Percentiles rank a stretch among this genome's conserved stretches.
Evolutionary conservation across 441 rosid species (phyloP).

Genomic region (Adansonia grandidieri): DNA sequence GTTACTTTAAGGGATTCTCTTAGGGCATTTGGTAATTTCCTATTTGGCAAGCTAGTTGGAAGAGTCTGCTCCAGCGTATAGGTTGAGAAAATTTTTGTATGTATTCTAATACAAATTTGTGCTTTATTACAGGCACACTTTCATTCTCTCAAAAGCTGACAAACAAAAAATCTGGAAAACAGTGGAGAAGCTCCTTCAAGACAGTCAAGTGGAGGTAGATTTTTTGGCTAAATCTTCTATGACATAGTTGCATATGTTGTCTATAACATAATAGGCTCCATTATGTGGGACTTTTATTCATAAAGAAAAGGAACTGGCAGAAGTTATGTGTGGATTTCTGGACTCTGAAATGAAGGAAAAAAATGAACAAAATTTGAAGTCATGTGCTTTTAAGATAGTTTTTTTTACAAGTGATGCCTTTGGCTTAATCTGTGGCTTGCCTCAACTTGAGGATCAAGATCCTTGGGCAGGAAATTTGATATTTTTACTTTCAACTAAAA

Average conservation of each 20-base stretch:
- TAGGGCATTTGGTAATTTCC: not conserved
- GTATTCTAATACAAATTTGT: constrained; percentile 25
- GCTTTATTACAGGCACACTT: constrained; percentile 73
- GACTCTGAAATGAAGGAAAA: not conserved
- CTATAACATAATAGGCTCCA: not conserved
- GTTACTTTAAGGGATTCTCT: constrained; percentile 13
- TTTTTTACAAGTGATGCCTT: not conserved
- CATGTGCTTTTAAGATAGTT: not conserved
- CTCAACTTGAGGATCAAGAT: constrained; percentile 5
- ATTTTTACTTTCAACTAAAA: constrained; percentile 23
- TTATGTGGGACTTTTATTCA: not conserved
- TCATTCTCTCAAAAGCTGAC: constrained; percentile 70
- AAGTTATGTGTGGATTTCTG: constrained; percentile 1
- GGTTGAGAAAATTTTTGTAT: constrained; percentile 18
- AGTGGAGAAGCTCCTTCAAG: constrained; percentile 81
- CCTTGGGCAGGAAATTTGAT: constrained; percentile 22
- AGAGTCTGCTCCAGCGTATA: constrained; percentile 13
- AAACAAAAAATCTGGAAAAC: constrained; percentile 83
- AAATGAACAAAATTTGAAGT: constrained; percentile 22
- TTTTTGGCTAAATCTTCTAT: constrained; percentile 22
- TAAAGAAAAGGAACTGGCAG: constrained; percentile 12
- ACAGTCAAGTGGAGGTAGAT: constrained; percentile 96
- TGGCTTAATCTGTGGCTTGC: not conserved
- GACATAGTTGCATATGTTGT: not conserved
- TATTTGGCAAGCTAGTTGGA: constrained; percentile 21